A percentile compares a stretch with the other conserved stretches of the same genome.
Evolutionary conservation across 306 rosid species (phyloP).

Genomic region (Vachellia pachyceras): DNA sequence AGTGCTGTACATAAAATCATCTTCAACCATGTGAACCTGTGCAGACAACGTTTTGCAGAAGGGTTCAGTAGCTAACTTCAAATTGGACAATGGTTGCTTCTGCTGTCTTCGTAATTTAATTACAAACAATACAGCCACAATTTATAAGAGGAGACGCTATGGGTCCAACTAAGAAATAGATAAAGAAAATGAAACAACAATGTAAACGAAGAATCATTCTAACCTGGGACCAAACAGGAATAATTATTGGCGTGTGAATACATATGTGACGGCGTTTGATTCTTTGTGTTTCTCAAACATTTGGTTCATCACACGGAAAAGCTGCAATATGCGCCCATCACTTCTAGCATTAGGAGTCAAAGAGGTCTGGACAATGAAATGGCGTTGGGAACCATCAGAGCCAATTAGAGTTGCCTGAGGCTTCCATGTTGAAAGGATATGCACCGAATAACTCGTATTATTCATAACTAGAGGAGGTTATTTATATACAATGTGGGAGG

Average conservation of each 20-base stretch:
- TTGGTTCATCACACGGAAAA: constrained; percentile 98
- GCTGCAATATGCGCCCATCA: constrained; percentile 97
- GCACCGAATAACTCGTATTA: no score
- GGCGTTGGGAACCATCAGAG: constrained; percentile 99
- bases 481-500: no score
- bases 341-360: constrained; percentile 98
- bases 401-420: constrained; percentile 97
- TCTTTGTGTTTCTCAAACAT: constrained; percentile 99
- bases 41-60: constrained; percentile 31
- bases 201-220: constrained; percentile 24
- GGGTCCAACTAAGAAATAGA: not conserved
- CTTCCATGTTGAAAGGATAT: no score
- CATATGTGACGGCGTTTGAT: constrained; percentile 93
- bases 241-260: constrained; percentile 96
- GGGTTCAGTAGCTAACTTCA: constrained; percentile 31
- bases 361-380: constrained; percentile 99
- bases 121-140: not conserved
- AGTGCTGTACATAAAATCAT: constrained; percentile 98
- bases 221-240: constrained; percentile 99
- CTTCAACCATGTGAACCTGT: constrained; percentile 99
- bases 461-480: no score
- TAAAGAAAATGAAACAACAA: constrained; percentile 26
- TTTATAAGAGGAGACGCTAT: not conserved
- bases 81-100: not conserved
- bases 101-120: not conserved